phyloP scores from a whole-genome alignment of 148 eudicot species.

The Polygonum maritimum region DNA sequence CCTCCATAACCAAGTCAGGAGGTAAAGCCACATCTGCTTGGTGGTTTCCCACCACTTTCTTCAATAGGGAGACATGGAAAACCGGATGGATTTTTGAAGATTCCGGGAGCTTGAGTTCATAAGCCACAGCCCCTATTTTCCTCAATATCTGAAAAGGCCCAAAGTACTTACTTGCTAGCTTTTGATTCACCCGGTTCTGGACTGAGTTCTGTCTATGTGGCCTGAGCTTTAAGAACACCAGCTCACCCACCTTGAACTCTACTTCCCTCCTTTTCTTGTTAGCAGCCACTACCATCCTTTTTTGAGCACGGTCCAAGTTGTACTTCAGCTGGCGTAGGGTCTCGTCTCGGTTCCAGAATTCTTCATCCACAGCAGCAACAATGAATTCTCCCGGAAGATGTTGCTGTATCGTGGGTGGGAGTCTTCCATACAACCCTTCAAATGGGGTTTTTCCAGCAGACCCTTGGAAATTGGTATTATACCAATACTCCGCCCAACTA shows the following conservation, averaged over 20 bases:
- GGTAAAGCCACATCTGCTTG: neutral
- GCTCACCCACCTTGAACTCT: neutral
- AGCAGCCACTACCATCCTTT: neutral
- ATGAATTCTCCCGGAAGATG: neutral
- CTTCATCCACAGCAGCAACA: neutral
- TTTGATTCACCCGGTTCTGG: neutral
- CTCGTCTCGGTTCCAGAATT: neutral
- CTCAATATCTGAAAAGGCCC: neutral
- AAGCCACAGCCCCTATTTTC: neutral
- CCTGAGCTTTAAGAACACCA: neutral
- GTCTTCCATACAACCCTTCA: neutral
- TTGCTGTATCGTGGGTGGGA: neutral
- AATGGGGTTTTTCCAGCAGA: neutral
- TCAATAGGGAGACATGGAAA: neutral
- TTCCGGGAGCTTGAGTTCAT: neutral
- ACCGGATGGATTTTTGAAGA: neutral
- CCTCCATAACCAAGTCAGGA: neutral
- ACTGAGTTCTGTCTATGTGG: neutral
- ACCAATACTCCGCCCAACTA: neutral
- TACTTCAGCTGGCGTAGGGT: neutral
- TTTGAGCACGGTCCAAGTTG: neutral
- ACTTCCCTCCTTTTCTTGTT: neutral
- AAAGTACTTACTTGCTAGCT: neutral
- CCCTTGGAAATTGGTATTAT: neutral
- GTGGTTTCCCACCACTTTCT: neutral